Conservation (phyloP, 2,329 filamentous ascomycete genomes). For the Neurospora sp. region DNA sequence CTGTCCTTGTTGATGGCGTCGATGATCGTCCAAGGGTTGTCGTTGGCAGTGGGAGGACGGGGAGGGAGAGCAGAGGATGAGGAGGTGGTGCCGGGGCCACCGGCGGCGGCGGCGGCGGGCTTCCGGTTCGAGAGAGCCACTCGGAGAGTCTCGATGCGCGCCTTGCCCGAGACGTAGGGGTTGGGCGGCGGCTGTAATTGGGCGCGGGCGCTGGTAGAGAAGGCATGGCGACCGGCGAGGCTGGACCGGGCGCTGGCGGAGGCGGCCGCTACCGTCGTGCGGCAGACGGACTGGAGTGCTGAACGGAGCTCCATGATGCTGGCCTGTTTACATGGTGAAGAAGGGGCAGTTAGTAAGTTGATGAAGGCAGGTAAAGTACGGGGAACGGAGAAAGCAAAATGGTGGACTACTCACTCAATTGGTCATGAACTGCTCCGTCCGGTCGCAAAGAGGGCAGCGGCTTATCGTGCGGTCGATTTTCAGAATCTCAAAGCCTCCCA, state of each 20-base stretch:
- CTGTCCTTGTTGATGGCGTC: neutral
- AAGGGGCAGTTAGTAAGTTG: slow-evolving; percentile 1
- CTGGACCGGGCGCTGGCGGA: neutral
- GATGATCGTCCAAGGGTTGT: neutral
- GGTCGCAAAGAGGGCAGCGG: neutral
- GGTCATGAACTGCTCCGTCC: neutral
- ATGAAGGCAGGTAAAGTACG: neutral
- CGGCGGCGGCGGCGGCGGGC: neutral
- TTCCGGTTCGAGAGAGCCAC: neutral
- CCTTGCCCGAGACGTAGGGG: slow-evolving; percentile 4
- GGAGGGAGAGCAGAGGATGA: neutral
- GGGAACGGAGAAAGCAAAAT: neutral
- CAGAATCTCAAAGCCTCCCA: neutral
- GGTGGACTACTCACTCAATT: neutral
- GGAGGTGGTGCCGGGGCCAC: neutral
- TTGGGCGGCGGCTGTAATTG: neutral
- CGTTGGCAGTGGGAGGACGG: neutral
- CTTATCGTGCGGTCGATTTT: neutral
- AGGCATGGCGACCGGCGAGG: neutral
- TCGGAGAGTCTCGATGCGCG: neutral
- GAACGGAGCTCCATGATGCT: slow-evolving; percentile 19
- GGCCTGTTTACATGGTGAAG: neutral
- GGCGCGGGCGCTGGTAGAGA: neutral
- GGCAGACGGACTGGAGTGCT: slow-evolving; percentile 13
- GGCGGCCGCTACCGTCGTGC: slow-evolving; percentile 7